Evolutionary conservation across 2,329 filamentous ascomycete species (phyloP), one percentile per base, ranked within the genome.

Genomic region (Verticillium klebahnii): DNA sequence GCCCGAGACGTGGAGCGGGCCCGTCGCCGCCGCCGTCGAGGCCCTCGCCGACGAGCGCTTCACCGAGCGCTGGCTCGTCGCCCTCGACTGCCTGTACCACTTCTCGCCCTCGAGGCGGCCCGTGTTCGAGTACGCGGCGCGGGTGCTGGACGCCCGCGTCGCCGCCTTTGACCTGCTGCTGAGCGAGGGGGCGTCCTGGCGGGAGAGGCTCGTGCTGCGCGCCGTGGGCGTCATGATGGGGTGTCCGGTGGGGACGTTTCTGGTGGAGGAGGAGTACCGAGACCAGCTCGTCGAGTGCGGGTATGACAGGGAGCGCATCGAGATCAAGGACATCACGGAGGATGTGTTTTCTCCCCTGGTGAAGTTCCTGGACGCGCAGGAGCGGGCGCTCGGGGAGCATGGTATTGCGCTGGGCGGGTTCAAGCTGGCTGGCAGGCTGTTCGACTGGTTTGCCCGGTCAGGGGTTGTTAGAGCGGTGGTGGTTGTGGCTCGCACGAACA

Each of bases 141-240:
- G 65, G 3, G 70, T 70, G 0, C 73, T 86, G 0, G 66, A 74
- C 3, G 82, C 83, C 1, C 78, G 80, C 0, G 70, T 83, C 59
- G 83, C 85, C 79, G 82, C 80, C 0, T 86, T 85, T 62, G 84
- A 87, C 62, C 73, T 86, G 1, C 67, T 85, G 2, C 72, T 78
- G 40, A 72, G 73, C 61, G 68, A 72, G 4, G 59, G 64, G 8
- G 73, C 76, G 1, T 69, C 71, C 1, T 23, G 37, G 1, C 31
- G 59, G 34, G 67, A 78, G 31, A 70, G 61, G 0, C 58, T 80
- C 6, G 58, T 75, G 4, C 71, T 83, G 2, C 71, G 76, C 1
- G 15, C 78, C 0, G 63, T 85, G 2, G 81, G 81, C 3, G 67
- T 77, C 25, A 65, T 82, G 17, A 78, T 82, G 67, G 76, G 78